Conservation (phyloP, 257 asterid genomes). For the Leptodermis oblonga region DNA sequence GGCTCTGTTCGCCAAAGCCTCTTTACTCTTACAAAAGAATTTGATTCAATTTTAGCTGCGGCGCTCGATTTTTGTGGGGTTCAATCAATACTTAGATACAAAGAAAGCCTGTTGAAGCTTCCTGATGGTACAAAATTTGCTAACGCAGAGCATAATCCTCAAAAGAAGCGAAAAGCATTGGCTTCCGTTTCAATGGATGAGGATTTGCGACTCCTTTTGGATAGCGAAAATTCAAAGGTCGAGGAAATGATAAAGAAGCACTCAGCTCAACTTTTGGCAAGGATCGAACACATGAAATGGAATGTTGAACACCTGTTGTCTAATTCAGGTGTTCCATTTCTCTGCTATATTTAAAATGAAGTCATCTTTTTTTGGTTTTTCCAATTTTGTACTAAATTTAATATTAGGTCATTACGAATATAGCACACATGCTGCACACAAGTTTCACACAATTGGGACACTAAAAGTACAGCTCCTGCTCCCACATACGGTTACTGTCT, state of each 20-base stretch:
- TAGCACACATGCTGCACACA: too few relatives aligned
- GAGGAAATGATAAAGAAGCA: slow-evolving; percentile 46
- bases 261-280: slow-evolving; percentile 44
- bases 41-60: slow-evolving; percentile 66
- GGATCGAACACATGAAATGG: slow-evolving; percentile 68
- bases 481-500: too few relatives aligned
- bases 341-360: too few relatives aligned
- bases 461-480: too few relatives aligned
- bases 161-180: slow-evolving; percentile 44
- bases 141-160: slow-evolving; percentile 29
- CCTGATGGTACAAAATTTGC: slow-evolving; percentile 20
- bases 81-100: slow-evolving; percentile 43
- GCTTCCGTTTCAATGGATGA: slow-evolving; percentile 34
- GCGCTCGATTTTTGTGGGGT: slow-evolving; percentile 46
- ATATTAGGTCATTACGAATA: too few relatives aligned
- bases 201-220: slow-evolving; percentile 52
- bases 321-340: too few relatives aligned
- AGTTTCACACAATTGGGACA: too few relatives aligned
- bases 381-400: too few relatives aligned
- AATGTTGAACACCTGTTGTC: slow-evolving; percentile 61
- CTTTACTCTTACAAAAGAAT: slow-evolving; percentile 51
- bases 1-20: slow-evolving; percentile 51
- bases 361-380: too few relatives aligned
- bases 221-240: slow-evolving; percentile 48
- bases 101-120: slow-evolving; percentile 36